Conservation (phyloP, 257 asterid species). For the Primulina huaijiensis region DNA sequence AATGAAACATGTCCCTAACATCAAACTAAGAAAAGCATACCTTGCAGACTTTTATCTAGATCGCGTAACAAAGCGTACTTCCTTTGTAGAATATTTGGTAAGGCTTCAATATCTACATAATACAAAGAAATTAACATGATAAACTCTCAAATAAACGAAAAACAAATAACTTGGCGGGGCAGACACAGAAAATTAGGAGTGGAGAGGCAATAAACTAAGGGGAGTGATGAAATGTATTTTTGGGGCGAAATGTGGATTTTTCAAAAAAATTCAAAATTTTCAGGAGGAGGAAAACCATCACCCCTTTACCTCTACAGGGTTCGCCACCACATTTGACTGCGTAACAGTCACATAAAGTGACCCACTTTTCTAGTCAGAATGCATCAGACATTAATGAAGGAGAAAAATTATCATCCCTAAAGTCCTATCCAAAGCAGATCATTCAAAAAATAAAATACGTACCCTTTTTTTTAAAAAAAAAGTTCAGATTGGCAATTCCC, state of each 20-base stretch:
- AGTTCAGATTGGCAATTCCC: not conserved
- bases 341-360: not conserved
- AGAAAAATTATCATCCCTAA: slow-evolving; percentile 11
- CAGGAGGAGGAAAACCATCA: too few relatives aligned
- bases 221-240: too few relatives aligned
- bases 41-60: slow-evolving; percentile 85
- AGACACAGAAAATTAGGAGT: too few relatives aligned
- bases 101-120: slow-evolving; percentile 71
- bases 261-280: too few relatives aligned
- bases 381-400: not conserved
- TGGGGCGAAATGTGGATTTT: too few relatives aligned
- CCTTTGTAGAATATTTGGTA: slow-evolving; percentile 73
- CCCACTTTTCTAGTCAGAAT: not conserved
- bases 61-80: slow-evolving; percentile 80
- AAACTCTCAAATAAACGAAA: slow-evolving; percentile 1
- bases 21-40: slow-evolving; percentile 32
- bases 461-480: not conserved
- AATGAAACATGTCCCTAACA: not conserved
- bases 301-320: too few relatives aligned
- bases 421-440: not conserved
- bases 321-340: too few relatives aligned
- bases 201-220: too few relatives aligned
- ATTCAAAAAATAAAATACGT: not conserved
- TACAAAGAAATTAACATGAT: slow-evolving; percentile 17
- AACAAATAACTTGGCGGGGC: not conserved